Conservation (phyloP, 2,329 filamentous ascomycete genomes). For the Paracorniculantispora psalliotae region DNA sequence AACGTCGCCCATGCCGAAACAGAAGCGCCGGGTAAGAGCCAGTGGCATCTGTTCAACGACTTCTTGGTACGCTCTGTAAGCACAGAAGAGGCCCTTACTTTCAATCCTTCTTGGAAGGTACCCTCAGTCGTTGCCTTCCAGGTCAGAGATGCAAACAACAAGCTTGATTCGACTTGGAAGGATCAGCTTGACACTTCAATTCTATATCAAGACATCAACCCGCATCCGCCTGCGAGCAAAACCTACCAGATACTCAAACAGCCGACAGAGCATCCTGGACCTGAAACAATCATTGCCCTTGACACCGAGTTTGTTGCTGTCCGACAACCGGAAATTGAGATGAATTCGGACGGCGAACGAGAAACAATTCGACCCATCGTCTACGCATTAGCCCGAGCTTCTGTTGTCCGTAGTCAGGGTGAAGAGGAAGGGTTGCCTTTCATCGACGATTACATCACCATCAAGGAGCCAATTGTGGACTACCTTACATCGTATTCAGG, state of each 20-base stretch:
- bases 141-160: conserved; percentile 72
- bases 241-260: conserved; percentile 57
- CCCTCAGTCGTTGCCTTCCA: conserved; percentile 87
- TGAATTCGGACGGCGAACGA: conserved; percentile 88
- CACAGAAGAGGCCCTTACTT: conserved; percentile 78
- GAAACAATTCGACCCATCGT: conserved; percentile 89
- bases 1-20: conserved; percentile 69
- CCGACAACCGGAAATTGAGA: conserved; percentile 89
- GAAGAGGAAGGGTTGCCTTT: conserved; percentile 78
- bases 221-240: conserved; percentile 34
- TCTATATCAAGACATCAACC: conserved; percentile 66
- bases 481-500: conserved; percentile 94
- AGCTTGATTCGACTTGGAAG: conserved; percentile 83
- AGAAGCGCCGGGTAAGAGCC: conserved; percentile 54
- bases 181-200: conserved; percentile 76
- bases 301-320: conserved; percentile 96
- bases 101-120: conserved; percentile 88
- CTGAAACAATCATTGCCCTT: conserved; percentile 75
- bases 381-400: conserved; percentile 87
- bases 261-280: conserved; percentile 59
- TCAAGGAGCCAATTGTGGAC: conserved; percentile 87
- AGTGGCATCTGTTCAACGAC: conserved; percentile 97
- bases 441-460: conserved; percentile 95
- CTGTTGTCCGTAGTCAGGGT: conserved; percentile 77
- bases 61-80: conserved; percentile 82